Percentiles rank a stretch among this genome's conserved stretches.
These are phyloP conservation scores for Biscogniauxia mediterranea DNA, from an alignment of 2,329 filamentous ascomycete genomes.

Conservation along the genomic window DNA sequence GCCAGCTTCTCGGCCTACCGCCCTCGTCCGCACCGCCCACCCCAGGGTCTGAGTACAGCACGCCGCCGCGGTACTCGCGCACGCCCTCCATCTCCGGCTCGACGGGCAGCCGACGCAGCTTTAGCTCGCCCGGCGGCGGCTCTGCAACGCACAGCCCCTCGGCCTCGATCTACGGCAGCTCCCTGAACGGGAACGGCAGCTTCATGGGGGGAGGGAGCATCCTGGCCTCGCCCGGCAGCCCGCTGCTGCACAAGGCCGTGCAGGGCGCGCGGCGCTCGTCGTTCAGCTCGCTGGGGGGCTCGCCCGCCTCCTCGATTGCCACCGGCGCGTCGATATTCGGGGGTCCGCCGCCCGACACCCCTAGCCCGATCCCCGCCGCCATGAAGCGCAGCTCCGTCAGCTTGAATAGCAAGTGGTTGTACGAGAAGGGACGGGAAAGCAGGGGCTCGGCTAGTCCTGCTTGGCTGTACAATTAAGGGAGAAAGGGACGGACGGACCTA, in stretches of 20 bases:
- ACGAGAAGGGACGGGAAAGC: constrained; percentile 67
- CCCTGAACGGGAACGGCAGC: constrained; percentile 32
- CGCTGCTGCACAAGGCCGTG: constrained; percentile 67
- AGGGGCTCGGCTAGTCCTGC: constrained; percentile 42
- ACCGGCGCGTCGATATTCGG: constrained; percentile 48
- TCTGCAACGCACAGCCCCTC: constrained; percentile 54
- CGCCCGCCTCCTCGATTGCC: constrained; percentile 52
- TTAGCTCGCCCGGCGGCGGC: constrained; percentile 51
- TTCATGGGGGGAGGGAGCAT: constrained; percentile 12
- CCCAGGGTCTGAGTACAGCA: constrained; percentile 72
- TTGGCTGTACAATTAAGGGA: background rate
- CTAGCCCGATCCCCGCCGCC: constrained; percentile 61
- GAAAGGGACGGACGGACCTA: too few relatives aligned
- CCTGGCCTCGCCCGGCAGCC: constrained; percentile 49
- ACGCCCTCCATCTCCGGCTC: constrained; percentile 67
- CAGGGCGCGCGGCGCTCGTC: constrained; percentile 58
- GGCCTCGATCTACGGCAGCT: constrained; percentile 25
- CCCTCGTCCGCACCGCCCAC: constrained; percentile 62
- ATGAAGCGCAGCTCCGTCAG: constrained; percentile 71
- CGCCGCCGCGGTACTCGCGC: constrained; percentile 81
- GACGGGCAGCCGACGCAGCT: constrained; percentile 57
- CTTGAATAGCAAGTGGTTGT: constrained; percentile 92
- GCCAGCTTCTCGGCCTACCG: constrained; percentile 77
- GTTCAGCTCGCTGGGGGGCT: constrained; percentile 56
- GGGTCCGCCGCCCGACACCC: constrained; percentile 59